Evolutionary conservation across 2,329 filamentous ascomycete species (phyloP).

Genomic region (Daldinia eschscholtzii): DNA sequence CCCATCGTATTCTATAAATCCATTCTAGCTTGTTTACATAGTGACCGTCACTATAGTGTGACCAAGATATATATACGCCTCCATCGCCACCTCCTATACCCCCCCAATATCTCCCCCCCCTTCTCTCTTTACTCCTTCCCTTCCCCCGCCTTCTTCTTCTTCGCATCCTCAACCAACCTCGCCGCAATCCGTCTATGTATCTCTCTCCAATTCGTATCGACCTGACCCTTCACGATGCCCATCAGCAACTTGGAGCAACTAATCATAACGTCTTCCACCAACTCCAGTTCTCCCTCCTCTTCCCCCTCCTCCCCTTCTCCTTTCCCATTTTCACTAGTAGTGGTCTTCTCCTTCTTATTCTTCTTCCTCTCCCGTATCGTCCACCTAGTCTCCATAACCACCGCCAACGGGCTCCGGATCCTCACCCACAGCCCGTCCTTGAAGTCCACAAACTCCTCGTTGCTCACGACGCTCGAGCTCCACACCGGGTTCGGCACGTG

Average conservation of each 20-base stretch:
- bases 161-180: conserved; percentile 54
- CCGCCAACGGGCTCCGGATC: conserved; percentile 63
- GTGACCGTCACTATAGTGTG: neutral
- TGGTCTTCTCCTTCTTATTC: conserved; percentile 7
- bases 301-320: conserved; percentile 33
- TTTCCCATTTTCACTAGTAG: conserved; percentile 17
- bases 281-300: conserved; percentile 51
- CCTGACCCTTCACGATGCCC: conserved; percentile 63
- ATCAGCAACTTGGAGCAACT: conserved; percentile 64
- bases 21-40: neutral
- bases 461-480: conserved; percentile 67
- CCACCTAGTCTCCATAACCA: conserved; percentile 68
- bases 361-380: conserved; percentile 50
- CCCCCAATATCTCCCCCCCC: neutral
- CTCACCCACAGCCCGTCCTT: conserved; percentile 65
- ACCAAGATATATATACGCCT: neutral
- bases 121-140: neutral
- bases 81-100: neutral
- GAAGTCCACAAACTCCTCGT: conserved; percentile 66
- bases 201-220: conserved; percentile 63
- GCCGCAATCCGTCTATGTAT: conserved; percentile 64
- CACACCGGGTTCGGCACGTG: conserved; percentile 67
- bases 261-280: conserved; percentile 65
- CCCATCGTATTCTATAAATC: neutral
- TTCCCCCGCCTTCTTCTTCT: conserved; percentile 8